These are phyloP conservation scores for Omphalotus guepiniiformis DNA, from an alignment of 768 basidiomycete genomes.

Conservation along the genomic window DNA sequence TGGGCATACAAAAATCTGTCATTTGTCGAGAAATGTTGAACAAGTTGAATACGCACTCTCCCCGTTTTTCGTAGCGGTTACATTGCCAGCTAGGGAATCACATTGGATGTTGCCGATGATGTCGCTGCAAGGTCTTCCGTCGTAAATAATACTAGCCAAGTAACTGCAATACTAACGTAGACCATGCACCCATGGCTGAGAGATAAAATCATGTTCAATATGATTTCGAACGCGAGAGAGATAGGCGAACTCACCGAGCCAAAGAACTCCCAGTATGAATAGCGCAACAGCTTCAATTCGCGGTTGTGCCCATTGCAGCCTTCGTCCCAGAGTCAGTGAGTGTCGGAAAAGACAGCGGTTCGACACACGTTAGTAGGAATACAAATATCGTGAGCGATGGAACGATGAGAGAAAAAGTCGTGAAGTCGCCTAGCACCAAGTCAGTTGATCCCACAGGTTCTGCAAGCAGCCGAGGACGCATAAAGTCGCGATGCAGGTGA, in stretches of 20 bases:
- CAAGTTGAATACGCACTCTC: constrained; percentile 37
- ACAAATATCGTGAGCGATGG: constrained; percentile 62
- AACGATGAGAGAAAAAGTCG: constrained; percentile 62
- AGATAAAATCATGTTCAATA: constrained; percentile 9
- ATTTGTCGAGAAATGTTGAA: background rate
- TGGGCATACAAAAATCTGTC: constrained; percentile 23
- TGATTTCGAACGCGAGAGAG: background rate
- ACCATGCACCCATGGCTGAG: constrained; percentile 72
- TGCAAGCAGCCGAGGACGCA: constrained; percentile 19
- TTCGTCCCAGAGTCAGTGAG: constrained; percentile 23
- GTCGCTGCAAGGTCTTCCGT: constrained; percentile 41
- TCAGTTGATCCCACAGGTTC: constrained; percentile 2
- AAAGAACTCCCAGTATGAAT: constrained; percentile 56
- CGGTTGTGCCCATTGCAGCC: constrained; percentile 69
- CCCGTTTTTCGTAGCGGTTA: constrained; percentile 48
- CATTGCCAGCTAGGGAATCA: constrained; percentile 40
- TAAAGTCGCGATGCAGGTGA: constrained; percentile 56
- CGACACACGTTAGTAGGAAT: constrained; percentile 54
- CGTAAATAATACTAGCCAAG: background rate
- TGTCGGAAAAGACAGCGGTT: background rate
- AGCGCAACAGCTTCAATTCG: constrained; percentile 52
- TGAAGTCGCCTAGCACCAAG: constrained; percentile 54
- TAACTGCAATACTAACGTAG: constrained; percentile 42
- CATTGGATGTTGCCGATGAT: constrained; percentile 65
- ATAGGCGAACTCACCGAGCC: constrained; percentile 53